Percentiles rank a stretch among this genome's conserved stretches.
These are phyloP conservation scores for Escallonia herrerae DNA, from an alignment of 129 eudicot species.

Conservation along the genomic window DNA sequence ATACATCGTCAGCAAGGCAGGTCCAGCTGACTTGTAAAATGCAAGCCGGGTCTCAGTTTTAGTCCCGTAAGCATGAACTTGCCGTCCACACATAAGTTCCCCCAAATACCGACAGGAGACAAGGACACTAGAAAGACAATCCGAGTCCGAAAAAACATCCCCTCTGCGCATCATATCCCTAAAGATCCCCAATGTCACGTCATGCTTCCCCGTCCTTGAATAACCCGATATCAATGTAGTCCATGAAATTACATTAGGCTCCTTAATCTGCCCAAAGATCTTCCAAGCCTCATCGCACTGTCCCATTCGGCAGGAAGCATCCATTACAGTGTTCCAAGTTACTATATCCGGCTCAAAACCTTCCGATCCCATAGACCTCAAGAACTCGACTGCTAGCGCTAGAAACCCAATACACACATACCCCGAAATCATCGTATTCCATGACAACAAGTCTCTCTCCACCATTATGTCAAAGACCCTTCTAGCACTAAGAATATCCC, in stretches of 20 bases:
- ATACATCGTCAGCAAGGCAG: conserved; percentile 34
- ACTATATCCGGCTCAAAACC: conserved; percentile 34
- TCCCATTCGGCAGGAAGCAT: conserved; percentile 38
- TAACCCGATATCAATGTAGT: conserved; percentile 43
- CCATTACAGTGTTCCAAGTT: conserved; percentile 36
- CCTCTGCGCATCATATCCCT: conserved; percentile 25
- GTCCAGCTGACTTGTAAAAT: conserved; percentile 39
- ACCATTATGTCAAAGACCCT: conserved; percentile 31
- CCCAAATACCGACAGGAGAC: conserved; percentile 29
- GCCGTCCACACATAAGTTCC: conserved; percentile 17
- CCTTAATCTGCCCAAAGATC: conserved; percentile 23
- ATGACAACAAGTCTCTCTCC: conserved; percentile 30
- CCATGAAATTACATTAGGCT: conserved; percentile 41
- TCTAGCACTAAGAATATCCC: conserved; percentile 19
- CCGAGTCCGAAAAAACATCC: conserved; percentile 24
- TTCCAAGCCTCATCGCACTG: conserved; percentile 36
- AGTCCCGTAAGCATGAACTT: conserved; percentile 39
- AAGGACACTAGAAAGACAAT: conserved; percentile 31
- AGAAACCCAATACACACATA: conserved; percentile 30
- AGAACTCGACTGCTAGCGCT: conserved; percentile 20
- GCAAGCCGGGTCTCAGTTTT: conserved; percentile 5
- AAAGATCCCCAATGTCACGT: conserved; percentile 15
- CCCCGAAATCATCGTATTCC: conserved; percentile 34
- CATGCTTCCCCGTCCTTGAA: conserved; percentile 31
- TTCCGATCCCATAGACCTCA: conserved; percentile 17